These are phyloP conservation scores for Botryotinia globosa DNA, from an alignment of 2,329 filamentous ascomycete genomes.

Conservation along the genomic window DNA sequence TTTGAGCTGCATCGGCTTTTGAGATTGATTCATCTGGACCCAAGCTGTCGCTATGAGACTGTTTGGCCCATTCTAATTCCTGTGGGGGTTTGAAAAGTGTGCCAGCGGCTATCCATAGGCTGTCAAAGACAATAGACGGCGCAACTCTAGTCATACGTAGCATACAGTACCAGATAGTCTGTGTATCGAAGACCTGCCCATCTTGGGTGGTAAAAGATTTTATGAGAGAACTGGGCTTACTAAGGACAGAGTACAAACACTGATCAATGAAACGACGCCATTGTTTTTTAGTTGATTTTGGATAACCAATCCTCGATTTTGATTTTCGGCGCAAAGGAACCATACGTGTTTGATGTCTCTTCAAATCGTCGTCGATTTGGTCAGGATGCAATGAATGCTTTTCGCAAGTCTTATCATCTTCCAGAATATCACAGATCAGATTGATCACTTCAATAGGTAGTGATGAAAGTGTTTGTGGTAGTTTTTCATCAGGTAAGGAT, in stretches of 20 bases:
- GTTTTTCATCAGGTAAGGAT: conserved; percentile 1
- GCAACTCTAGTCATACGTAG: conserved; percentile 56
- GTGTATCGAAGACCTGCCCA: conserved; percentile 55
- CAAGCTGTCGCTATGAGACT: conserved; percentile 16
- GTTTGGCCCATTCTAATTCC: conserved; percentile 33
- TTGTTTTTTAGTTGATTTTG: conserved; percentile 33
- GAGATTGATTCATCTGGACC: conserved; percentile 27
- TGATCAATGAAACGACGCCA: conserved; percentile 64
- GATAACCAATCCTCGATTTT: background rate
- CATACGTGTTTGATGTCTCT: conserved; percentile 20
- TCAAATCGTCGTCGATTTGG: conserved; percentile 23
- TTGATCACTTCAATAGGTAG: conserved; percentile 56
- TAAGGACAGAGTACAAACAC: conserved; percentile 61
- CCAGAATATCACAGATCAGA: conserved; percentile 58
- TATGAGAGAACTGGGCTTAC: conserved; percentile 53
- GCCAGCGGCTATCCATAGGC: conserved; percentile 60
- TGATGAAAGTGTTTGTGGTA: conserved; percentile 56
- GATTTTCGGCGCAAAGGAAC: conserved; percentile 8
- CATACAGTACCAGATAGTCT: conserved; percentile 62
- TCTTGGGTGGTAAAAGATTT: conserved; percentile 53
- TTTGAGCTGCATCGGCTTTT: conserved; percentile 34
- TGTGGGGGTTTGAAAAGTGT: conserved; percentile 56
- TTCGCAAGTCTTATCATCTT: conserved; percentile 55
- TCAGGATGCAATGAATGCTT: conserved; percentile 46
- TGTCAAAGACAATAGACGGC: conserved; percentile 59